Percentiles rank a stretch among this genome's conserved stretches.
Evolutionary conservation across 441 rosid genomes (phyloP).

Genomic region (Cnidoscolus chayamansa): DNA sequence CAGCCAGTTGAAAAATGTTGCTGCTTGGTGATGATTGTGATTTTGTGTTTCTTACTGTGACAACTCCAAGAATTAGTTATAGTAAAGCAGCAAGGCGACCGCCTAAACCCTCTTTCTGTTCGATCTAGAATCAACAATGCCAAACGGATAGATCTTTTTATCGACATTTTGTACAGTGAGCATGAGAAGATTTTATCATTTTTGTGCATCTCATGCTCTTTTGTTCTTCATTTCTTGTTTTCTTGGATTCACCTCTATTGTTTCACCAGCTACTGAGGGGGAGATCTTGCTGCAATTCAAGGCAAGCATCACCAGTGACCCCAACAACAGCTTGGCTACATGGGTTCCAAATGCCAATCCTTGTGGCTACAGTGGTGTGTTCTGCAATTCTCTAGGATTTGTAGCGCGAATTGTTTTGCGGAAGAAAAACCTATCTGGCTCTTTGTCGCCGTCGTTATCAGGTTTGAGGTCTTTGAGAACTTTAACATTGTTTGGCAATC

Average conservation of each 20-base stretch:
- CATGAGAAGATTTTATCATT: slow-evolving; percentile 54
- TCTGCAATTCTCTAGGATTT: slow-evolving; percentile 63
- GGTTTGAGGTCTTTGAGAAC: slow-evolving; percentile 67
- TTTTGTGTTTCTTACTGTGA: slow-evolving; percentile 23
- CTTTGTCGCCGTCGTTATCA: slow-evolving; percentile 60
- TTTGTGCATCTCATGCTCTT: slow-evolving; percentile 42
- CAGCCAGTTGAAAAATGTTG: slow-evolving; percentile 31
- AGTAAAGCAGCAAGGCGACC: neutral
- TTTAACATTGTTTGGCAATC: slow-evolving; percentile 83
- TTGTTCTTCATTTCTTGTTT: slow-evolving; percentile 33
- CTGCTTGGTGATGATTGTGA: slow-evolving; percentile 32
- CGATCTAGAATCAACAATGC: slow-evolving; percentile 56
- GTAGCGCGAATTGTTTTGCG: slow-evolving; percentile 83
- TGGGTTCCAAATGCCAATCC: slow-evolving; percentile 61
- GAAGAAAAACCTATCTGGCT: slow-evolving; percentile 76
- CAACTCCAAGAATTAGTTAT: slow-evolving; percentile 5
- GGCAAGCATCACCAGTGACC: slow-evolving; percentile 63
- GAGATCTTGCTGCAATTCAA: slow-evolving; percentile 84
- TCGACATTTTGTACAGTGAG: slow-evolving; percentile 32
- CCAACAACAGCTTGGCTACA: slow-evolving; percentile 53
- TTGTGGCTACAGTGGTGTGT: slow-evolving; percentile 70
- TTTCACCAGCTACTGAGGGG: slow-evolving; percentile 55
- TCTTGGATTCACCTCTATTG: slow-evolving; percentile 31
- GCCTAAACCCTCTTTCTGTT: slow-evolving; percentile 29
- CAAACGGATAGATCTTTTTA: slow-evolving; percentile 53